A percentile compares a stretch with the other conserved stretches of the same genome.
Evolutionary conservation across 73 alveolate species (phyloP).

Genomic region (Paramecium biaurelia): DNA sequence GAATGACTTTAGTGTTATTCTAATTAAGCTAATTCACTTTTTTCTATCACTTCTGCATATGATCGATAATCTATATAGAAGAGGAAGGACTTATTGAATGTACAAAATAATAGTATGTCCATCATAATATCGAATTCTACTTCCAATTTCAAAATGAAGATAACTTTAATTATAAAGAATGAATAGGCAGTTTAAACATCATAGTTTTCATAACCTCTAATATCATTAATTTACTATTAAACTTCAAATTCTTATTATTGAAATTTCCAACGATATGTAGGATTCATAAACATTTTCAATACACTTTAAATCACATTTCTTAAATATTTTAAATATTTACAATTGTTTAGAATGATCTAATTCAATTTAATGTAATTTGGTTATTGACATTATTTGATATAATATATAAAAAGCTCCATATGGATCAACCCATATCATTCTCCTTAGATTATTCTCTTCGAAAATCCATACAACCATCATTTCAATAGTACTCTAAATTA

Average conservation of each 20-base stretch:
- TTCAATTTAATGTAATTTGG: background rate
- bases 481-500: constrained; percentile 23
- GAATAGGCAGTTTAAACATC: background rate
- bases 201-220: background rate
- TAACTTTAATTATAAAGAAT: background rate
- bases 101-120: background rate
- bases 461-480: constrained; percentile 50
- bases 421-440: constrained; percentile 18
- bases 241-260: background rate
- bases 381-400: background rate
- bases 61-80: constrained; percentile 32
- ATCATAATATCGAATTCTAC: constrained; percentile 40
- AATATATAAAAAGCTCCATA: background rate
- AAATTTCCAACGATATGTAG: background rate
- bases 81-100: constrained; percentile 21
- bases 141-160: background rate
- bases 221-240: background rate
- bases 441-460: background rate
- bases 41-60: constrained; percentile 45
- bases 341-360: background rate
- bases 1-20: constrained; percentile 35
- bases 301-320: background rate
- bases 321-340: background rate
- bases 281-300: constrained; percentile 5
- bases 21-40: background rate